Conservation (phyloP, 2,329 filamentous ascomycete genomes). For the Aspergillus sp. region DNA sequence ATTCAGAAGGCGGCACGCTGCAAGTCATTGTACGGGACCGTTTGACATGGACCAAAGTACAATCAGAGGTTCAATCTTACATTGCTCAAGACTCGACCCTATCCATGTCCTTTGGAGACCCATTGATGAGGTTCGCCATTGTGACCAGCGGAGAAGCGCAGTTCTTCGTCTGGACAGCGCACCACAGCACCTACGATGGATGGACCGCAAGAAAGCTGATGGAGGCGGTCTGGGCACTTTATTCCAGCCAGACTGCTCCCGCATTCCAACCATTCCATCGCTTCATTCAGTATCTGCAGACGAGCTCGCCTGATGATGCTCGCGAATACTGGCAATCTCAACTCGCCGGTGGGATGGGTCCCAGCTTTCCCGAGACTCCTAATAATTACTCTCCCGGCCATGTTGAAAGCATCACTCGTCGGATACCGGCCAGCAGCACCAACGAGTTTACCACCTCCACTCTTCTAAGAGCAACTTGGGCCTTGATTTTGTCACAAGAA, state of each 20-base stretch:
- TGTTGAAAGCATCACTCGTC: neutral
- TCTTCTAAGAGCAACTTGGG: slow-evolving; percentile 50
- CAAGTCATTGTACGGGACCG: slow-evolving; percentile 34
- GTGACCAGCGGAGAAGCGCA: neutral
- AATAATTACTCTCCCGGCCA: slow-evolving; percentile 28
- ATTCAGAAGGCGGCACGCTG: slow-evolving; percentile 20
- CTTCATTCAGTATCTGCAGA: slow-evolving; percentile 4
- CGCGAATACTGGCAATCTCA: slow-evolving; percentile 2
- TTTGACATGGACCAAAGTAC: slow-evolving; percentile 23
- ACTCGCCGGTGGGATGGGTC: slow-evolving; percentile 5
- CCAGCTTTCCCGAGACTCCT: slow-evolving; percentile 37
- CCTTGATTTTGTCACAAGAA: slow-evolving; percentile 45
- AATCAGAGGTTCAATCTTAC: slow-evolving; percentile 21
- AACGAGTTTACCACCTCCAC: slow-evolving; percentile 44
- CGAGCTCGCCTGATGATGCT: neutral
- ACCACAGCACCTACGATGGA: slow-evolving; percentile 9
- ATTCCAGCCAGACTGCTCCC: neutral
- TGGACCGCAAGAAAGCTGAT: slow-evolving; percentile 11
- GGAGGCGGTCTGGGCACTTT: neutral
- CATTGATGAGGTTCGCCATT: slow-evolving; percentile 3
- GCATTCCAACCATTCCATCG: neutral
- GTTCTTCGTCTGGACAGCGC: slow-evolving; percentile 8
- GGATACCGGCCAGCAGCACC: neutral
- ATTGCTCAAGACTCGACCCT: slow-evolving; percentile 42
- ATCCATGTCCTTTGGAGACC: slow-evolving; percentile 23